These are phyloP conservation scores for Fusarium pseudonygamai DNA, from an alignment of 2,329 filamentous ascomycete genomes.

Conservation along the genomic window DNA sequence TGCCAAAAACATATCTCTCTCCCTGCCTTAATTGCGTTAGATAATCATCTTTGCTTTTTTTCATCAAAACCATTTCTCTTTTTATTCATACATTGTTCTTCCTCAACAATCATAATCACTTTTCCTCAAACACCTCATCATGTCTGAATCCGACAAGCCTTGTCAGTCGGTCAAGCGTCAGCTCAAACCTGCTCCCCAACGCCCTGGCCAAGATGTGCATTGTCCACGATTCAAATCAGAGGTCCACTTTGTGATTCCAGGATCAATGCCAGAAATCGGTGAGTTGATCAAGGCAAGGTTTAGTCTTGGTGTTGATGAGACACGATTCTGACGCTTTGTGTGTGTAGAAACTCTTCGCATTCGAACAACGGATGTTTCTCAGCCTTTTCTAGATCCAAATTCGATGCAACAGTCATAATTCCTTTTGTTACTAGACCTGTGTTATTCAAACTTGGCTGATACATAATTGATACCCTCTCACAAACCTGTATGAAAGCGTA, in stretches of 20 bases:
- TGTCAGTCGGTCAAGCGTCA: constrained; percentile 32
- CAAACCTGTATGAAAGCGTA: neutral
- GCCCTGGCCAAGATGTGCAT: constrained; percentile 36
- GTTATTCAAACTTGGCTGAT: neutral
- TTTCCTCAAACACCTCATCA: neutral
- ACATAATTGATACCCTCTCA: neutral
- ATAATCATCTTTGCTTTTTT: neutral
- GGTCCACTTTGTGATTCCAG: constrained; percentile 45
- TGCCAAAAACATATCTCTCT: neutral
- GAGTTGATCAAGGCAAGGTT: neutral
- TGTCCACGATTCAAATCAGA: constrained; percentile 41
- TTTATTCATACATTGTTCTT: neutral
- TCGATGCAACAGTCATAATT: constrained; percentile 31
- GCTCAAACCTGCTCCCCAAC: constrained; percentile 41
- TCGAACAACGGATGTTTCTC: constrained; percentile 43
- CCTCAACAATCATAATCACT: neutral
- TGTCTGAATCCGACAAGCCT: constrained; percentile 28
- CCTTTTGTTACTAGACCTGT: neutral
- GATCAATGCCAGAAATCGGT: constrained; percentile 42
- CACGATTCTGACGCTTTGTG: neutral
- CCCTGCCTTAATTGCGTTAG: neutral
- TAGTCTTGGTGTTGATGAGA: neutral
- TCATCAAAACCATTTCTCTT: neutral
- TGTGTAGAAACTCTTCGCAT: constrained; percentile 41
- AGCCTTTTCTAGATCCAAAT: constrained; percentile 50